phyloP scores from a whole-genome alignment of 2,329 filamentous ascomycete species.

The Cercospora janseana region DNA sequence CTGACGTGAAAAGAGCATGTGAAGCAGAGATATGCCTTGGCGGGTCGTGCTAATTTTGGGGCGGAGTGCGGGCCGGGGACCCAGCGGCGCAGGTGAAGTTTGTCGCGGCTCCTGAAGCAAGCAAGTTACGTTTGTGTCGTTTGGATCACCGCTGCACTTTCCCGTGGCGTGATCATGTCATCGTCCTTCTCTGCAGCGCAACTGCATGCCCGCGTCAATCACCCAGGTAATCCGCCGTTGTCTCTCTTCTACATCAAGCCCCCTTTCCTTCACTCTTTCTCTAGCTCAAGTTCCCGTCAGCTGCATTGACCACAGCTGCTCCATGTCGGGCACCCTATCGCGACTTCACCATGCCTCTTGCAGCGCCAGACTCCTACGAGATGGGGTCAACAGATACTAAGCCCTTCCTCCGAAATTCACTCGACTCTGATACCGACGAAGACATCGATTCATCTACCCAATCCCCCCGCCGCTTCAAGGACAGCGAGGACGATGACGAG shows the following conservation, averaged over 20 bases:
- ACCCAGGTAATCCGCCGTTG: not conserved
- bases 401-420: slow-evolving; percentile 16
- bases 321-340: too few relatives aligned
- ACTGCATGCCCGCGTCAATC: not conserved
- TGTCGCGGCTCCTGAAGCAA: slow-evolving; percentile 2
- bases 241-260: not conserved
- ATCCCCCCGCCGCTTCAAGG: slow-evolving; percentile 36
- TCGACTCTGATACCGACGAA: slow-evolving; percentile 18
- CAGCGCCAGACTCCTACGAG: slow-evolving; percentile 33
- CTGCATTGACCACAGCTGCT: too few relatives aligned
- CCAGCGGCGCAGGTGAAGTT: not conserved
- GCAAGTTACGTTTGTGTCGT: not conserved
- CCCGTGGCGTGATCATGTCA: not conserved
- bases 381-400: slow-evolving; percentile 29
- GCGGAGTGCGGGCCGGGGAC: slow-evolving; percentile 1
- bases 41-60: too few relatives aligned
- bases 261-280: not conserved
- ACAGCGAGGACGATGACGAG: slow-evolving; percentile 38
- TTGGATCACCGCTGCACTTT: not conserved
- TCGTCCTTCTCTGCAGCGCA: not conserved
- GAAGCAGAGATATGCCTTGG: too few relatives aligned
- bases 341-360: slow-evolving; percentile 30
- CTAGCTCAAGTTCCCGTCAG: not conserved
- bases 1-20: too few relatives aligned
- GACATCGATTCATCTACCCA: slow-evolving; percentile 13